Conservation (phyloP, 352 stramenopile species). For the Pythium monospermum region DNA sequence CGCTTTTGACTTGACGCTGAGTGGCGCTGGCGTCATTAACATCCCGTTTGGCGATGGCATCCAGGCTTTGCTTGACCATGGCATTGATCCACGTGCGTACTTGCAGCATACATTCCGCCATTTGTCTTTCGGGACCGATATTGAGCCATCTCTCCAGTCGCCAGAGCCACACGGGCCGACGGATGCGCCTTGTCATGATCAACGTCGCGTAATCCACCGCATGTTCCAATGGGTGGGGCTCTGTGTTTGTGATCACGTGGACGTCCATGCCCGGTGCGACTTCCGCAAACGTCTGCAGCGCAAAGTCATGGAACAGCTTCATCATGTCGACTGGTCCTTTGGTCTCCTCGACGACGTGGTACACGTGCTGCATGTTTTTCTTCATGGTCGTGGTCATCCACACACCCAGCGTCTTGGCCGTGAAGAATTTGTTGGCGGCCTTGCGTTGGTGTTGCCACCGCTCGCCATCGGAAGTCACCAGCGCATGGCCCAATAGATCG, state of each 20-base stretch:
- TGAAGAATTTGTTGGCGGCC: constrained; percentile 26
- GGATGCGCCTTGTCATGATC: constrained; percentile 35
- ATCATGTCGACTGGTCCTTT: constrained; percentile 12
- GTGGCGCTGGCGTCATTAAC: neutral
- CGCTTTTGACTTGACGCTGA: constrained; percentile 8
- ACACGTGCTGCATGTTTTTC: constrained; percentile 14
- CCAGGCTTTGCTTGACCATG: constrained; percentile 27
- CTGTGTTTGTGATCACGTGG: constrained; percentile 26
- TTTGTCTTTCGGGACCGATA: constrained; percentile 34
- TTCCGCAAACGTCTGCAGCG: constrained; percentile 48
- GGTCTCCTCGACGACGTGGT: constrained; percentile 10
- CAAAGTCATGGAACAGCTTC: constrained; percentile 40
- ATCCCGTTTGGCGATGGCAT: constrained; percentile 1
- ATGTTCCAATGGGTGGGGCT: constrained; percentile 36
- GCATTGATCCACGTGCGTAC: constrained; percentile 35
- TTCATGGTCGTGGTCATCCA: constrained; percentile 20
- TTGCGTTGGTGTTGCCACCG: constrained; percentile 30
- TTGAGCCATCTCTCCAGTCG: constrained; percentile 41
- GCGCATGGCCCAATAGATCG: constrained; percentile 20
- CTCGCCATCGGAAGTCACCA: constrained; percentile 23
- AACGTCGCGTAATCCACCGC: constrained; percentile 29
- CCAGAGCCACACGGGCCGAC: constrained; percentile 42
- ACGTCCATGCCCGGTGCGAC: constrained; percentile 43
- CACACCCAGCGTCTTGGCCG: constrained; percentile 20
- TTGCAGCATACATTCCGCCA: constrained; percentile 23